These are phyloP conservation scores for Fusarium hainanense DNA, from an alignment of 2,329 filamentous ascomycete genomes.

Conservation along the genomic window DNA sequence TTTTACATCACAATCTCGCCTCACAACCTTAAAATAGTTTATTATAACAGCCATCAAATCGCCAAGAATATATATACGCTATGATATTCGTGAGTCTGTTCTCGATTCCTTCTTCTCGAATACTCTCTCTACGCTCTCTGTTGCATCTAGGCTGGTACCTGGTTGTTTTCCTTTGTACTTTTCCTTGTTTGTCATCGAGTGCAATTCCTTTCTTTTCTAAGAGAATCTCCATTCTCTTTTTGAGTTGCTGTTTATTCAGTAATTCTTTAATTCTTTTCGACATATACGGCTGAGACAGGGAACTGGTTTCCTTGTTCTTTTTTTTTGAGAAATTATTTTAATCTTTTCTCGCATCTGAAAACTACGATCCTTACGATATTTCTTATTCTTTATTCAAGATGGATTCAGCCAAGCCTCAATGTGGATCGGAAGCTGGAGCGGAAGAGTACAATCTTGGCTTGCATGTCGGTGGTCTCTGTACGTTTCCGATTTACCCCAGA, in stretches of 20 bases:
- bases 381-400: conserved; percentile 5
- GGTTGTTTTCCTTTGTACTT: conserved; percentile 15
- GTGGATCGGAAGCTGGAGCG: conserved; percentile 28
- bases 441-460: conserved; percentile 45
- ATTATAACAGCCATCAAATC: conserved; percentile 14
- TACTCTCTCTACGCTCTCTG: conserved; percentile 19
- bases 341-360: background rate
- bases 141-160: conserved; percentile 32
- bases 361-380: conserved; percentile 9
- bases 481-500: conserved; percentile 13
- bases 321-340: background rate
- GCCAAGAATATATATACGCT: background rate
- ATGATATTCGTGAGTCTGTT: background rate
- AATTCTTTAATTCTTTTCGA: background rate
- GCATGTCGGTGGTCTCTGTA: conserved; percentile 49
- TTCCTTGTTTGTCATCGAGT: conserved; percentile 19
- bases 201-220: background rate
- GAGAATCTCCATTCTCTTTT: background rate
- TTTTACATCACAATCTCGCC: conserved; percentile 7
- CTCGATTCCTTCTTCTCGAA: background rate
- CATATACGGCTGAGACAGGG: background rate
- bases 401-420: conserved; percentile 45
- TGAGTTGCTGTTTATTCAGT: background rate
- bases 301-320: conserved; percentile 11
- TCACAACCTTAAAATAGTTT: conserved; percentile 31